Conservation (phyloP, 306 rosid species). For the Biancaea sappan region DNA sequence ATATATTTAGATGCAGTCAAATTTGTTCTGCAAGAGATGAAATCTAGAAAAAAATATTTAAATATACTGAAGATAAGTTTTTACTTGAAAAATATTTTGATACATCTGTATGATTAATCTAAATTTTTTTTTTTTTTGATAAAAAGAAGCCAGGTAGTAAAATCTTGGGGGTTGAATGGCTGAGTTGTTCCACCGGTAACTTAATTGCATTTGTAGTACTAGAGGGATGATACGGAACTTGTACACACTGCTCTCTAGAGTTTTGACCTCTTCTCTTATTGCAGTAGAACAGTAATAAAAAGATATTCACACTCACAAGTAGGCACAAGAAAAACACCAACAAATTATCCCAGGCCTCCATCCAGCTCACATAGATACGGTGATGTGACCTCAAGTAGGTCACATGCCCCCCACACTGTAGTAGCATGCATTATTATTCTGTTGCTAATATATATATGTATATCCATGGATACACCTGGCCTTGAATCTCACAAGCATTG, state of each 20-base stretch:
- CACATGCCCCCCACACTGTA: conserved; percentile 45
- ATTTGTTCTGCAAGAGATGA: too few species aligned
- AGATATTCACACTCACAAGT: too few species aligned
- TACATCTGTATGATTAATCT: too few species aligned
- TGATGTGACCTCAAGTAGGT: conserved; percentile 43
- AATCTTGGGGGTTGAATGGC: neutral
- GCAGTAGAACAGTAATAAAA: neutral
- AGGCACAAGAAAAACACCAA: conserved; percentile 12
- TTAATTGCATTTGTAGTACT: neutral
- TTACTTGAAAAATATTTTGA: too few species aligned
- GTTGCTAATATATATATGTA: conserved; percentile 11
- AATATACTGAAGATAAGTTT: too few species aligned
- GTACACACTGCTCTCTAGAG: neutral
- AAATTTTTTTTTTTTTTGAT: too few species aligned
- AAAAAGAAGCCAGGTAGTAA: too few species aligned
- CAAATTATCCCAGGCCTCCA: conserved; percentile 33
- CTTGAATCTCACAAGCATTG: conserved; percentile 36
- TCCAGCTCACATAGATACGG: conserved; percentile 42
- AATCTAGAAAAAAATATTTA: too few species aligned
- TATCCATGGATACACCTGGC: neutral
- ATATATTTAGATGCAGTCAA: too few species aligned
- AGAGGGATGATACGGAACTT: neutral
- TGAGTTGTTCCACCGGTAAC: neutral
- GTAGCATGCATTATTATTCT: conserved; percentile 42
- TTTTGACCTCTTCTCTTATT: neutral